Percentiles rank a stretch among this genome's conserved stretches.
Conservation (phyloP, 2,329 filamentous ascomycete species). For the Ceratocystiopsis sp. region DNA sequence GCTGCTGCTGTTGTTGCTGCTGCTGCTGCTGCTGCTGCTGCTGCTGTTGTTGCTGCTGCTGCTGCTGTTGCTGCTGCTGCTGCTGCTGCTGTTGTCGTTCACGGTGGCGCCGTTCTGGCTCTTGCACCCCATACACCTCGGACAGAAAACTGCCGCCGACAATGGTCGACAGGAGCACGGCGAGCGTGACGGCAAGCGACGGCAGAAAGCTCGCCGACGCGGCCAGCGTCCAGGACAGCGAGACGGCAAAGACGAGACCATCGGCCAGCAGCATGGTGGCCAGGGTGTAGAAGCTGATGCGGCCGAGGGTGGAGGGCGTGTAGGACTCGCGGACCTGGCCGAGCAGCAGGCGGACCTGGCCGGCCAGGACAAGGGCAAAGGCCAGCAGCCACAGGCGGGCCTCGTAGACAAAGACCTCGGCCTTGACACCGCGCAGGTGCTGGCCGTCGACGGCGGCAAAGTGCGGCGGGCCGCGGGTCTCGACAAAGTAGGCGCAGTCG, state of each 20-base stretch:
- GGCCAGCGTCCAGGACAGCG: slow-evolving; percentile 37
- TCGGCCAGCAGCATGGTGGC: slow-evolving; percentile 46
- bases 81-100: slow-evolving; percentile 17
- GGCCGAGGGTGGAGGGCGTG: slow-evolving; percentile 49
- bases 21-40: neutral
- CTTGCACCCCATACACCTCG: slow-evolving; percentile 44
- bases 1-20: neutral
- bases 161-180: slow-evolving; percentile 37
- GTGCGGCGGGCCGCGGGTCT: slow-evolving; percentile 44
- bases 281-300: slow-evolving; percentile 47
- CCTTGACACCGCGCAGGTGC: slow-evolving; percentile 43
- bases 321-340: slow-evolving; percentile 48
- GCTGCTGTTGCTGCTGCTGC: slow-evolving; percentile 13
- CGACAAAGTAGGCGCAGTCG: slow-evolving; percentile 49
- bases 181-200: slow-evolving; percentile 35
- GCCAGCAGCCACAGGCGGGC: slow-evolving; percentile 42
- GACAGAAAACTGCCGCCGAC: slow-evolving; percentile 40
- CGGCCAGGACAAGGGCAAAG: slow-evolving; percentile 37
- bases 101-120: slow-evolving; percentile 34
- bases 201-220: slow-evolving; percentile 39
- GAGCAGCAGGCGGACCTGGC: slow-evolving; percentile 45
- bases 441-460: slow-evolving; percentile 32
- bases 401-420: slow-evolving; percentile 38
- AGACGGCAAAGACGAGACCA: slow-evolving; percentile 38
- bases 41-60: neutral